Conservation (phyloP, 2,329 filamentous ascomycete genomes). For the Dactylellina haptotyla region DNA sequence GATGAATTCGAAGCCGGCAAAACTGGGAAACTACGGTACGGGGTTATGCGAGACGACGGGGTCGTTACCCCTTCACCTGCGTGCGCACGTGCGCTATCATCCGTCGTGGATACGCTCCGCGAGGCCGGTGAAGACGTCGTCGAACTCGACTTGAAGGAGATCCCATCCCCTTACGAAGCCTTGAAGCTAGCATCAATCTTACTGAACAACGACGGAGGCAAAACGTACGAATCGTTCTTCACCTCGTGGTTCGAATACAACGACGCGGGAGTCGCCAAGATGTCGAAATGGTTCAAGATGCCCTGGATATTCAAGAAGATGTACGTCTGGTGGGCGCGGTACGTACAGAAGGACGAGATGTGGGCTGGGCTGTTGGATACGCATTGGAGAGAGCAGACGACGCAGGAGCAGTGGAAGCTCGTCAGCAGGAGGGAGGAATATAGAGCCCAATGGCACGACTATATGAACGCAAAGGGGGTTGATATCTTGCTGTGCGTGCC, state of each 20-base stretch:
- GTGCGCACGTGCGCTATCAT: conserved; percentile 78
- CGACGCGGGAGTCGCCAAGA: conserved; percentile 79
- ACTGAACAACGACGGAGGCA: conserved; percentile 84
- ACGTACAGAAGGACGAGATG: conserved; percentile 76
- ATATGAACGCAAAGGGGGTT: conserved; percentile 78
- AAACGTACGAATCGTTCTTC: conserved; percentile 80
- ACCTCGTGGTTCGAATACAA: conserved; percentile 77
- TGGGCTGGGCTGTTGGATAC: conserved; percentile 81
- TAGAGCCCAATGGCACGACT: conserved; percentile 80
- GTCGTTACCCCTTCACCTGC: conserved; percentile 89
- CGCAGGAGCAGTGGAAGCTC: conserved; percentile 83
- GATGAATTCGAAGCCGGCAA: conserved; percentile 71
- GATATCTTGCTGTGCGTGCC: conserved; percentile 86
- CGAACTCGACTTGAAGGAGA: conserved; percentile 64
- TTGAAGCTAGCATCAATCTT: conserved; percentile 81
- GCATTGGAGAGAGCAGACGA: conserved; percentile 75
- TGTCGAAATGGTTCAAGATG: conserved; percentile 77
- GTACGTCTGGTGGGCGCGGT: conserved; percentile 91
- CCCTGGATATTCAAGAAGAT: conserved; percentile 79
- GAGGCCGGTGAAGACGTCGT: conserved; percentile 79
- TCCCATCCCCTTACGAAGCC: conserved; percentile 78
- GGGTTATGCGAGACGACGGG: conserved; percentile 79
- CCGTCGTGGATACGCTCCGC: conserved; percentile 74
- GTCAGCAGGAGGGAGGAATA: conserved; percentile 80
- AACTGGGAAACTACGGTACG: conserved; percentile 62